These are phyloP conservation scores for Xylogone sp. DNA, from an alignment of 2,329 filamentous ascomycete species.

Conservation along the genomic window DNA sequence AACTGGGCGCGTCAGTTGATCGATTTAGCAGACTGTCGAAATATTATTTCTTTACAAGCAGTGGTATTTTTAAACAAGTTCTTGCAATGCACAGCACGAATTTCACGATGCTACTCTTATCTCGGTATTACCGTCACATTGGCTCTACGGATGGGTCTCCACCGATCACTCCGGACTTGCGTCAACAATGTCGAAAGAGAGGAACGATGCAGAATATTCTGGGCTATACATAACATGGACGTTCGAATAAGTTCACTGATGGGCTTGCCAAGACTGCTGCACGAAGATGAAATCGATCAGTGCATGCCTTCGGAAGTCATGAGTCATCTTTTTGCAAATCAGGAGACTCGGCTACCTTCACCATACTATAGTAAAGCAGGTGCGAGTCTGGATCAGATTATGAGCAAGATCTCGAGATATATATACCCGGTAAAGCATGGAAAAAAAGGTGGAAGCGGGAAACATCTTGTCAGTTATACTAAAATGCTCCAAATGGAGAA, in stretches of 20 bases:
- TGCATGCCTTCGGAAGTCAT: constrained; percentile 54
- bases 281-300: constrained; percentile 61
- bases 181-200: constrained; percentile 58
- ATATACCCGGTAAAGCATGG: constrained; percentile 58
- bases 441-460: constrained; percentile 31
- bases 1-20: constrained; percentile 58
- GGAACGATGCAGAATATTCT: constrained; percentile 60
- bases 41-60: constrained; percentile 67
- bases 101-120: constrained; percentile 73
- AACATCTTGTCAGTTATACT: constrained; percentile 1
- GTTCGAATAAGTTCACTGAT: constrained; percentile 62
- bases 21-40: constrained; percentile 62
- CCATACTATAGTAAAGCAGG: constrained; percentile 63
- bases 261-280: constrained; percentile 58
- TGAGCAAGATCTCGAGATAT: constrained; percentile 56
- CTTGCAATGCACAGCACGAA: constrained; percentile 70
- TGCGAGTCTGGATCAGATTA: constrained; percentile 54
- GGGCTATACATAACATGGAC: constrained; percentile 63
- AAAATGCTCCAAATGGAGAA: neutral
- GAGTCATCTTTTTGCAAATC: constrained; percentile 42
- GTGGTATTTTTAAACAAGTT: constrained; percentile 76
- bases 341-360: constrained; percentile 51
- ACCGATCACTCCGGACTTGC: constrained; percentile 59
- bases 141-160: constrained; percentile 68
- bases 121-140: constrained; percentile 71